Evolutionary conservation across 1,284 basidiomycete species (phyloP).

Genomic region (Irpex sp.): DNA sequence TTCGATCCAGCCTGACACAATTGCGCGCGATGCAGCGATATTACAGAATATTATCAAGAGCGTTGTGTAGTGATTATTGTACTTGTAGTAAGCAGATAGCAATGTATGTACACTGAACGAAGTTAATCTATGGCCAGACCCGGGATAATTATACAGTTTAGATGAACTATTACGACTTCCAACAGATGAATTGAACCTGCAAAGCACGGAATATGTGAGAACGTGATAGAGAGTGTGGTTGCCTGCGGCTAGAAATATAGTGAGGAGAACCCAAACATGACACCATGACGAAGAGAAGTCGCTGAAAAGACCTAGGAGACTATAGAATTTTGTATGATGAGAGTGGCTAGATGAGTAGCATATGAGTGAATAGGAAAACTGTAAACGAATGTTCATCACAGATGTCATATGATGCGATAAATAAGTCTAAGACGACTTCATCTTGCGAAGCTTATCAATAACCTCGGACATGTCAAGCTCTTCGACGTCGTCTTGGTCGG

Average conservation of each 20-base stretch:
- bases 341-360: background rate
- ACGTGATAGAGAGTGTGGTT: background rate
- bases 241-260: background rate
- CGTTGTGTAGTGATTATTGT: background rate
- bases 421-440: slow-evolving; percentile 29
- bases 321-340: background rate
- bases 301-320: background rate
- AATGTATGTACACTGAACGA: background rate
- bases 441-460: slow-evolving; percentile 44
- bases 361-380: background rate
- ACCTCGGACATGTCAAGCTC: slow-evolving; percentile 38
- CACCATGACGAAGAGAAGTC: background rate
- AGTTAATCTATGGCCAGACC: too few relatives aligned
- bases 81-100: background rate
- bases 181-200: too few relatives aligned
- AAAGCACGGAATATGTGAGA: background rate
- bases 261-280: background rate
- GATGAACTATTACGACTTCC: too few relatives aligned
- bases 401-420: background rate
- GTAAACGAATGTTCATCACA: background rate
- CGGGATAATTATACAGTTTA: too few relatives aligned
- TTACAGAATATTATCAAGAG: background rate
- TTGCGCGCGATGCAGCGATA: background rate
- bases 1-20: background rate
- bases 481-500: slow-evolving; percentile 17